These are phyloP conservation scores for Gloeostereum incarnatum DNA, from an alignment of 768 basidiomycete genomes.

Conservation along the genomic window DNA sequence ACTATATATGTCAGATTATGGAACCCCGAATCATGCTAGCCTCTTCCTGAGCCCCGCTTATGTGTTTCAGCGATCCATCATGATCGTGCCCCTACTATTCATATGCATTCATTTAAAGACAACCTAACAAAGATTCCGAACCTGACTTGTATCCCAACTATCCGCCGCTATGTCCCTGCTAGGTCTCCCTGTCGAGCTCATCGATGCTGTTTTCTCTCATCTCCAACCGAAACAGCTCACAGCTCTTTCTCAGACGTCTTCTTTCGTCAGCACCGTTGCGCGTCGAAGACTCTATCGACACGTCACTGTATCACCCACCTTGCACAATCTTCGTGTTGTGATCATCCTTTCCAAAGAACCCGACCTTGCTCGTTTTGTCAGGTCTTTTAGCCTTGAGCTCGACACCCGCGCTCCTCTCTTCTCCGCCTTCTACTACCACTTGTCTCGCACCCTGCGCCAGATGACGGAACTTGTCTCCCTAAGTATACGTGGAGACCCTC, in stretches of 20 bases:
- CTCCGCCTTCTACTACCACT: constrained; percentile 34
- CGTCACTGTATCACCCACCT: constrained; percentile 33
- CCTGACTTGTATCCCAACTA: neutral
- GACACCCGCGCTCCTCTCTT: constrained; percentile 30
- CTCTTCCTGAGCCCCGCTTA: no score
- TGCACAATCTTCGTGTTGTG: constrained; percentile 39
- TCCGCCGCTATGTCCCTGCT: constrained; percentile 31
- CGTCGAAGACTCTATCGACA: constrained; percentile 57
- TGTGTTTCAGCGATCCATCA: no score
- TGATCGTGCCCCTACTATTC: no score
- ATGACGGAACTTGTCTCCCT: constrained; percentile 58
- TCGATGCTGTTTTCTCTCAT: constrained; percentile 27
- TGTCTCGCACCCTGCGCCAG: constrained; percentile 42
- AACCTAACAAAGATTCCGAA: neutral
- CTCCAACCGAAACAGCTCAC: constrained; percentile 28
- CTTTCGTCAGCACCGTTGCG: constrained; percentile 36
- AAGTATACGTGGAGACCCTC: constrained; percentile 36
- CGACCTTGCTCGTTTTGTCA: constrained; percentile 51
- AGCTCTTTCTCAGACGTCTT: constrained; percentile 34
- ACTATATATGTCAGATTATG: no score
- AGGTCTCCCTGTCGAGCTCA: constrained; percentile 51
- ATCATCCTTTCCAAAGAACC: constrained; percentile 47
- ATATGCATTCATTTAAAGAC: no score
- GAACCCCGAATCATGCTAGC: no score
- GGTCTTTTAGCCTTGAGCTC: constrained; percentile 48